Conservation (phyloP, 2,329 filamentous ascomycete species). For the Hysterium pulicare region DNA sequence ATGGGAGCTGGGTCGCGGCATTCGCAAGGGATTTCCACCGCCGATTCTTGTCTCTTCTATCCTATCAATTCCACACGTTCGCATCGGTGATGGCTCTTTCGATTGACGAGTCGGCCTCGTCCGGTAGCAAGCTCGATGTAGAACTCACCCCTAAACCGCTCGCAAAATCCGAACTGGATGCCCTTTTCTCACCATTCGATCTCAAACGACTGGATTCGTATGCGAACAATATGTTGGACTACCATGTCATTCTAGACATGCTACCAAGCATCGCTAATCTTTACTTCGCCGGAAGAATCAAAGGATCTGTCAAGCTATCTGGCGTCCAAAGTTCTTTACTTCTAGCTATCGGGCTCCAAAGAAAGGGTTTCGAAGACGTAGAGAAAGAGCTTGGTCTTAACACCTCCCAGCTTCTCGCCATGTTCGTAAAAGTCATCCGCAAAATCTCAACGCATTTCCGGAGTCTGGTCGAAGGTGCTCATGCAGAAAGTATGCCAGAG, state of each 20-base stretch:
- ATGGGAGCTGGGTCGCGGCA: constrained; percentile 84
- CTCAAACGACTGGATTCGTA: constrained; percentile 93
- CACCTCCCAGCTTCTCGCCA: constrained; percentile 78
- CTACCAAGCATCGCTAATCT: constrained; percentile 76
- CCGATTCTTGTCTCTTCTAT: constrained; percentile 85
- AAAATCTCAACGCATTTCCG: constrained; percentile 82
- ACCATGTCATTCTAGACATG: constrained; percentile 94
- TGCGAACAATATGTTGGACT: constrained; percentile 94
- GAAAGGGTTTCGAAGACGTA: constrained; percentile 78
- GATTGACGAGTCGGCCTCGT: constrained; percentile 80
- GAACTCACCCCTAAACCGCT: constrained; percentile 54
- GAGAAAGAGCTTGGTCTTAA: constrained; percentile 74
- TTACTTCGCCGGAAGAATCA: constrained; percentile 79
- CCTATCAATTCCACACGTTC: constrained; percentile 88
- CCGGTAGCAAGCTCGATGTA: constrained; percentile 64
- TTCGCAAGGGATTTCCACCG: constrained; percentile 92
- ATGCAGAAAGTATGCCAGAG: constrained; percentile 46
- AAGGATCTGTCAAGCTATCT: constrained; percentile 64
- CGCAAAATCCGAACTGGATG: constrained; percentile 72
- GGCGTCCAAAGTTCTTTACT: constrained; percentile 85
- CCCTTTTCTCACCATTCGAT: constrained; percentile 81
- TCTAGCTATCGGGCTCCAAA: constrained; percentile 81
- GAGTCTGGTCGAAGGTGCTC: constrained; percentile 68
- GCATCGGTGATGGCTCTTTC: constrained; percentile 73
- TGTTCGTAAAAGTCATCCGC: constrained; percentile 94